These are phyloP conservation scores for Pythium pyrilobum DNA, from an alignment of 352 stramenopile species.

Conservation along the genomic window DNA sequence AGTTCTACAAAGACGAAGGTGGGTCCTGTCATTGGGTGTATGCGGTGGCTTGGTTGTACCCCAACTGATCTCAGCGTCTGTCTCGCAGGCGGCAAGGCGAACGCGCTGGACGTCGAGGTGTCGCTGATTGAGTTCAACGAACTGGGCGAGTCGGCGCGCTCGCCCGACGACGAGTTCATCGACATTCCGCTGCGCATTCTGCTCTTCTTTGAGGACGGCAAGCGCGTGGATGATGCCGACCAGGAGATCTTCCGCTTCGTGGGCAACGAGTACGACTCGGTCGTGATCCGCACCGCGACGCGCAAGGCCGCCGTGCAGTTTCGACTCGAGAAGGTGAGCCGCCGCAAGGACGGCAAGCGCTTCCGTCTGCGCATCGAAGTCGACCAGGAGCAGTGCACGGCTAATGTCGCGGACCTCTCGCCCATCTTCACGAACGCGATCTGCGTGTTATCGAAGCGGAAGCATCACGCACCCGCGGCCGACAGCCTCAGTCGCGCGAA, in stretches of 20 bases:
- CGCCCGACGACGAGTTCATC: conserved; percentile 69
- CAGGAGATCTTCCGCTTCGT: conserved; percentile 87
- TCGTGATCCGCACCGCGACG: conserved; percentile 59
- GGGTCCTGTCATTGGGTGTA: not conserved
- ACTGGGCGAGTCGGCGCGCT: conserved; percentile 51
- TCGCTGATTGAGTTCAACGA: conserved; percentile 80
- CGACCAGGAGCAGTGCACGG: conserved; percentile 78
- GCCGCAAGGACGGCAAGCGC: conserved; percentile 76
- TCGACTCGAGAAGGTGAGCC: conserved; percentile 81
- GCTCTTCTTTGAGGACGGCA: conserved; percentile 84
- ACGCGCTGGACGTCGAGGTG: conserved; percentile 74
- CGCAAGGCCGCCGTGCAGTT: conserved; percentile 75
- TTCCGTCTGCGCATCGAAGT: conserved; percentile 85
- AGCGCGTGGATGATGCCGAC: conserved; percentile 75
- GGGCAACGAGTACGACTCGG: conserved; percentile 80
- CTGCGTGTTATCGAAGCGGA: conserved; percentile 83
- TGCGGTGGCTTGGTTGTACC: not conserved
- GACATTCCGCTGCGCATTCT: conserved; percentile 73
- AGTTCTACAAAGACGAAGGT: conserved; percentile 89
- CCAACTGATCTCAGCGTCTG: not conserved
- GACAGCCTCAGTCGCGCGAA: conserved; percentile 39
- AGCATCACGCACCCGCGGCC: conserved; percentile 35
- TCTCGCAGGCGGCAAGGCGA: conserved; percentile 58
- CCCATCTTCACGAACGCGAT: conserved; percentile 85
- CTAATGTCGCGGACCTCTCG: conserved; percentile 69